These are phyloP conservation scores for Microbotryomycetes sp. DNA, from an alignment of 1,284 basidiomycete genomes.

Conservation along the genomic window DNA sequence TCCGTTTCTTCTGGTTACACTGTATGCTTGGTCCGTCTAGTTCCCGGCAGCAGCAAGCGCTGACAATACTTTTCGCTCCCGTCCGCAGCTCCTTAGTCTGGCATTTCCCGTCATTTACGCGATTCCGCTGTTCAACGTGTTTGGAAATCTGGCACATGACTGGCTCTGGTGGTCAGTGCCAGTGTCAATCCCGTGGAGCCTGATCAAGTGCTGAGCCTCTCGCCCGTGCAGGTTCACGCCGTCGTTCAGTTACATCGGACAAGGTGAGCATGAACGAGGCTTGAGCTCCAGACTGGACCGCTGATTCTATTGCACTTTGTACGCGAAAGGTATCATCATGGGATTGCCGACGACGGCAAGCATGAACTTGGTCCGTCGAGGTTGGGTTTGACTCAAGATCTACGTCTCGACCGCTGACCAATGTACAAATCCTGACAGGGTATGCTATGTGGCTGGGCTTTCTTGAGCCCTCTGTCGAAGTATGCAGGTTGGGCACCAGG, in stretches of 20 bases:
- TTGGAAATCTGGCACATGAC: slow-evolving; percentile 61
- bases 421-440: slow-evolving; percentile 50
- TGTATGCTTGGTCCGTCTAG: not conserved
- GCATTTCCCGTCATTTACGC: slow-evolving; percentile 85
- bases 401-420: not conserved
- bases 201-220: not conserved
- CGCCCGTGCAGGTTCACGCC: slow-evolving; percentile 59
- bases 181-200: not conserved
- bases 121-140: slow-evolving; percentile 79
- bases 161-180: slow-evolving; percentile 74
- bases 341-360: slow-evolving; percentile 87
- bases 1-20: slow-evolving; percentile 31
- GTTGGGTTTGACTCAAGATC: not conserved
- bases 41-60: not conserved
- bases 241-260: slow-evolving; percentile 81
- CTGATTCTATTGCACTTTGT: too few species aligned
- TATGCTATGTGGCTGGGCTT: slow-evolving; percentile 91
- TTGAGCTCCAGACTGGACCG: too few species aligned
- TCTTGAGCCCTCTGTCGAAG: slow-evolving; percentile 81
- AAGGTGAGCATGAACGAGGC: slow-evolving; percentile 55
- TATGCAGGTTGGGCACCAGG: slow-evolving; percentile 82
- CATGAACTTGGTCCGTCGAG: slow-evolving; percentile 68
- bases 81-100: slow-evolving; percentile 52
- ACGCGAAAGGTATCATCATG: slow-evolving; percentile 95
- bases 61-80: not conserved